Base-by-base conservation (phyloP, 2,329 filamentous ascomycete genomes). In the Orbilia quercus region DNA sequence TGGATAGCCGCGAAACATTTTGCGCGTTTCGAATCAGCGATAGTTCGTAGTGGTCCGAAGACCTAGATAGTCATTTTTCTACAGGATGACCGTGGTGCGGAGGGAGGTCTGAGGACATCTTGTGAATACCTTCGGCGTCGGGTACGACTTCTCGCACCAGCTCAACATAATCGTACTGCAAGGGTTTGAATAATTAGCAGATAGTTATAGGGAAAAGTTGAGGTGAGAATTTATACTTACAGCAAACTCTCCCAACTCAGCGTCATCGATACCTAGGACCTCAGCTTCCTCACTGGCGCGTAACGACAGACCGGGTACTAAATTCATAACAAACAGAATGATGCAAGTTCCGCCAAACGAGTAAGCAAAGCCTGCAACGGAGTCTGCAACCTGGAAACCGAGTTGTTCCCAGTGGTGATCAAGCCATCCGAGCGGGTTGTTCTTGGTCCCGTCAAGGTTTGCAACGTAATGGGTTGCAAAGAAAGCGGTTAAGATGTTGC, bases 211-310 rank as follows among this genome's bases (percentile, higher is more conserved):
- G 14, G 34, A 54, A 28, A 47, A 53, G 12, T 45, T 2, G 28
- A 16, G 18, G 40, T 28, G 36, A 7, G 38, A 55, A 25, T 44
- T 14, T 20, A 40, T 62, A 83, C 84, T 80, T 83, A 86, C 85
- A n/a, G 91, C 92, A 80, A 95, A 96, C 82, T 96, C 92, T 80
- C 92, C 92, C 78, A 96, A 91, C 81, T 96, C 92, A 22, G 90
- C 89, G 78, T 96, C 92, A 78, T 96, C 92, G 72, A 96, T 92
- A 76, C 92, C 92, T 44, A 92, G 83, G 57, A 92, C 88, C 81
- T 96, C 92, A 38, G 91, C 90, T 75, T 95, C 90, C 77, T 91
- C 89, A 12, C 83, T 85, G 0, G 88, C 89, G 54, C 92, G 90
- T 47, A 96, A 87, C 66, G 86, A 87, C 40, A 96, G 83, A 11